A percentile compares a stretch with the other conserved stretches of the same genome.
phyloP scores from a whole-genome alignment of 2,329 filamentous ascomycete genomes.

The Pseudohalonectria lignicola region DNA sequence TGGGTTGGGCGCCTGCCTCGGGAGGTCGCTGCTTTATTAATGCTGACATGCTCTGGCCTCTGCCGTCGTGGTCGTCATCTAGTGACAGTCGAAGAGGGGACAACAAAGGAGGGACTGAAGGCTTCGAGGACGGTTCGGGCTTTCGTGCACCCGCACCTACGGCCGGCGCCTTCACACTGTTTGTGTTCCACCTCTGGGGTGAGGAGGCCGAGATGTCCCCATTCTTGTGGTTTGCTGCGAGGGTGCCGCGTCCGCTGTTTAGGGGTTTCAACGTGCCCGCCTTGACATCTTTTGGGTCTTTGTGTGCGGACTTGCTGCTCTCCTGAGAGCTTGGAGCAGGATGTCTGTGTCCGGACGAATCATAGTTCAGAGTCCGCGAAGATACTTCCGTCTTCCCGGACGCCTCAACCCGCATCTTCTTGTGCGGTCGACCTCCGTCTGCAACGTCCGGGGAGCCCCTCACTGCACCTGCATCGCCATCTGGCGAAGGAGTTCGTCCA shows the following conservation, averaged over 20 bases:
- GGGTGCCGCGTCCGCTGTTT: constrained; percentile 3
- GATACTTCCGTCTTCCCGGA: not conserved
- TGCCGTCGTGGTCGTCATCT: constrained; percentile 22
- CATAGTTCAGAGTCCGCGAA: not conserved
- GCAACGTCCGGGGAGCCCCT: constrained; percentile 1
- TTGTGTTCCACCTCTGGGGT: constrained; percentile 8
- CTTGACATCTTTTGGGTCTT: constrained; percentile 1
- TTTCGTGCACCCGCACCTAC: not conserved
- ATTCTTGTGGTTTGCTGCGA: not conserved
- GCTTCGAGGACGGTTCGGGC: constrained; percentile 22
- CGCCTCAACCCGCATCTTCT: not conserved
- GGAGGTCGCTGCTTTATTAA: constrained; percentile 18
- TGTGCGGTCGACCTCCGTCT: not conserved
- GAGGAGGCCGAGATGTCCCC: constrained; percentile 2
- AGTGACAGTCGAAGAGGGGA: constrained; percentile 39
- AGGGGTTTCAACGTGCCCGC: not conserved
- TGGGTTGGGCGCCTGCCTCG: constrained; percentile 20
- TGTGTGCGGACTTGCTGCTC: too few relatives aligned
- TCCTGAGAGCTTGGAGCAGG: too few relatives aligned
- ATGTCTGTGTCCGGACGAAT: too few relatives aligned
- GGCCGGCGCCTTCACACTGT: too few relatives aligned
- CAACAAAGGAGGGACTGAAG: constrained; percentile 37
- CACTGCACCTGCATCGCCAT: too few relatives aligned
- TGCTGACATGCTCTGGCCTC: constrained; percentile 11
- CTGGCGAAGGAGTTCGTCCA: constrained; percentile 2